Evolutionary conservation across 768 basidiomycete species (phyloP), one percentile per base, ranked within the genome.

Genomic region (Panaeolus papilionaceus): DNA sequence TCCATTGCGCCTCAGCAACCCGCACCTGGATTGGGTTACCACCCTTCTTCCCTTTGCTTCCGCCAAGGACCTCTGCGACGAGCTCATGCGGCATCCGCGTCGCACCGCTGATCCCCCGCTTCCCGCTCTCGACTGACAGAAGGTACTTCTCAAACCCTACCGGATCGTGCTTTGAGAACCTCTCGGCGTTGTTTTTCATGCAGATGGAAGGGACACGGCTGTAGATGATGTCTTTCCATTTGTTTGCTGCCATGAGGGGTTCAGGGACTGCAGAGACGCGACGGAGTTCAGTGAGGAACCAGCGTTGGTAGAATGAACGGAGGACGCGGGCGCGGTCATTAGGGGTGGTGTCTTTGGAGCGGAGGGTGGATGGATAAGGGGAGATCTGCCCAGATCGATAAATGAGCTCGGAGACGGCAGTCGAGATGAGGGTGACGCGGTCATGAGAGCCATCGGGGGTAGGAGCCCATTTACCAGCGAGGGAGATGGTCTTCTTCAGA

Each of bases 401-500:
- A 14, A 93, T 79, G 62, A 89, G 81, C 16, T 86, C 77, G 14
- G 81, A 78, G 51, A 93, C 84, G 42, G 90, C 90, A 0, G 91
- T 88, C 4, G 87, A 75, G 69, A 93, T 87, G 74, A 89, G 89
- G 2, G 88, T 89, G 66, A 83, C 79, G 10, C 85, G 82, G 71
- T 92, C 92, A 65, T 92, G 91, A 3, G 87, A 81, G 3, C 80
- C 78, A 3, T 75, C 81, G 12, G 88, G 86, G 2, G 86, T 85
- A 0, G 92, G 91, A 0, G 90, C 90, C 91, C 91, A 93, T 75
- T 92, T 93, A 1, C 83, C 83, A 0, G 84, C 89, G 16, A 91
- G 83, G 7, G 85, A 85, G 20, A 92, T 77, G 38, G 80, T 77
- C 68, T 76, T 81, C 6, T 83, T 70, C 26, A 84, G 75, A 4